Evolutionary conservation across 257 asterid species (phyloP).

Genomic region (Rhazya stricta): DNA sequence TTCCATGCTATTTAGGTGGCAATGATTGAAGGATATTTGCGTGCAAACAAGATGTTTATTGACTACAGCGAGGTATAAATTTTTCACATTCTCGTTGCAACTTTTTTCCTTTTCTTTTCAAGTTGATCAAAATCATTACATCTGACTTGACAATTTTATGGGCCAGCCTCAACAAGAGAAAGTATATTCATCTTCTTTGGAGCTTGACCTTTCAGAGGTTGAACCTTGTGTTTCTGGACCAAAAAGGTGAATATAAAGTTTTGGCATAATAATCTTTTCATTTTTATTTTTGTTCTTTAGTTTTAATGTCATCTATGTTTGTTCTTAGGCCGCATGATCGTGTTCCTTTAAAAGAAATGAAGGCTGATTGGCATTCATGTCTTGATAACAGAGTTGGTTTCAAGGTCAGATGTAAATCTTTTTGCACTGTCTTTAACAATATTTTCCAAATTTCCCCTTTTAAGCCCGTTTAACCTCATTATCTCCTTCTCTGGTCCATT

Average conservation of each 20-base stretch:
- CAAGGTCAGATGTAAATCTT: conserved; percentile 45
- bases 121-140: conserved; percentile 10
- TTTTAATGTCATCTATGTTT: neutral
- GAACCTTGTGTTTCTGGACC: conserved; percentile 94
- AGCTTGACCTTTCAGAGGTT: conserved; percentile 62
- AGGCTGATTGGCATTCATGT: conserved; percentile 83
- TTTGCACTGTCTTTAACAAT: neutral
- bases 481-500: neutral
- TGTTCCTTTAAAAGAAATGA: conserved; percentile 77
- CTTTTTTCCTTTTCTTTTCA: conserved; percentile 3
- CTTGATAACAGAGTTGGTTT: conserved; percentile 76
- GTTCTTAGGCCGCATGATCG: conserved; percentile 79
- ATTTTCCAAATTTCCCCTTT: neutral
- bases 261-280: too few species aligned
- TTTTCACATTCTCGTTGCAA: neutral
- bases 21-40: conserved; percentile 94
- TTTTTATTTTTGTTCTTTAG: conserved; percentile 1
- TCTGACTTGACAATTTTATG: conserved; percentile 14
- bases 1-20: conserved; percentile 43
- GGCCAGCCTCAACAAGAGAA: conserved; percentile 85
- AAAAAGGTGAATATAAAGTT: conserved; percentile 44
- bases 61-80: conserved; percentile 72
- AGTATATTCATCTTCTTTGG: conserved; percentile 66
- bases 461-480: neutral
- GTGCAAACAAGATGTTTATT: conserved; percentile 87